Base-by-base conservation (phyloP, 257 asterid species). In the Jacaranda copaia region DNA sequence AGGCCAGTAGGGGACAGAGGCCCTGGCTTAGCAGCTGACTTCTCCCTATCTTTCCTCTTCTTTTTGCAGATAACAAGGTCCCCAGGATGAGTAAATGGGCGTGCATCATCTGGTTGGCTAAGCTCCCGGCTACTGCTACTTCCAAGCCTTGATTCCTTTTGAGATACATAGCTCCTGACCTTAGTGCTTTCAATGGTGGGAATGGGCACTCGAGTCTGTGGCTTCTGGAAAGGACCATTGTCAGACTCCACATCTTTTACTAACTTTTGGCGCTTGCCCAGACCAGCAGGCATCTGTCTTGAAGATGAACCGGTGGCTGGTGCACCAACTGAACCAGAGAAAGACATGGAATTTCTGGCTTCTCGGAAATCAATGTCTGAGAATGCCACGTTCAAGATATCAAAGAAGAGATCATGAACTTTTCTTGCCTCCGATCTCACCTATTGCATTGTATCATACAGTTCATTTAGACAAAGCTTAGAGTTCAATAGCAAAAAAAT, bases 391-490 rank as follows among this genome's bases (percentile, higher is more conserved):
- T 87, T 85, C 86, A 96, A 76, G 86, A 93, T 85, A 77, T 96
- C 99, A 11, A 96, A 96, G 91, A 96, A 96, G 85, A 96, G 98
- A 79, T 92, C 97, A 16, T 96, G 98, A 14, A 96, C 97, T 82
- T 93, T 92, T 81, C 88, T 90, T 51, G 98, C 97, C 85, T 96
- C 99, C 1, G 89, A 84, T 76, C 92, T 90, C 85, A 91, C 99
- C 99, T 96, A 81, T 87, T 80, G 77, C 79, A 83, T 25, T 18
- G 73, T 16, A 42, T 58, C 35, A 53, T 52, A 69, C 67, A 74
- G 49, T 57, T 72, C 20, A 61, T 75, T 81, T 67, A 69, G 69
- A 15, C 62, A 53, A 55, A 79, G 32, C 32, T 25, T 25, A 2
- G 32, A 25, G 32, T 25, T 25, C 32, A 25, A 2, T 25, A 25